Base-by-base conservation (phyloP, 495 filamentous ascomycete genomes). In the Penicillium robsamsonii region DNA sequence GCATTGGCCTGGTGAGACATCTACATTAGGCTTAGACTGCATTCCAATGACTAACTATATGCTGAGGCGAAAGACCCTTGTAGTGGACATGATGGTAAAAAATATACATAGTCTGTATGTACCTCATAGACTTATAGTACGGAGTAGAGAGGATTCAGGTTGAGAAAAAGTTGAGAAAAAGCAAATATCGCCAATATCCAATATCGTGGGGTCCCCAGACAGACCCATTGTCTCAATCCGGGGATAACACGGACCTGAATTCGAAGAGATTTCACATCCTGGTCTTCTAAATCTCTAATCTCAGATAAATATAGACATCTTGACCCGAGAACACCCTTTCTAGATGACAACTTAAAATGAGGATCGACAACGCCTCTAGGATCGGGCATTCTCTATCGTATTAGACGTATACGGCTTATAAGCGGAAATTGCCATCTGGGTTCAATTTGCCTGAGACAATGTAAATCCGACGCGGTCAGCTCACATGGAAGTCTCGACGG, bases 181-280 rank as follows among this genome's bases (percentile, higher is more conserved):
- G 30, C 30, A 24, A 50, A 40, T 33, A 27, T 25, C 24, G 11
- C 4, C 6, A 17, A 7, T 27, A 3, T 27, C 6, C 25, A 0
- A 45, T 35, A 54, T 54, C 43, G 51, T 22, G 51, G 51, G 51
- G 51, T 43, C 30, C 25, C 48, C 33, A 18, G 20, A 49, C 20
- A 52, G 50, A 33, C 25, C 29, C 27, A 37, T 20, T 30, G 37
- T 41, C 37, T 44, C 8, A 42, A 37, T 49, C 46, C 15, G 45
- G 24, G 25, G 24, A 11, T 27, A 30, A 42, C 38, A 33, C 49
- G 25, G 49, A 15, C 50, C 22, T 13, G 13, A 7, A 37, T 37
- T n/a, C 33, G 33, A 15, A 37, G 15, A 7, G 11, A 15, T 5
- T 5, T 35, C 4, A 37, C 13, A 37, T n/a, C 33, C 12, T 35